Evolutionary conservation across 805 yeast genomes (phyloP), one percentile per base, ranked within the genome.

Genomic region (Lachancea mirantina): DNA sequence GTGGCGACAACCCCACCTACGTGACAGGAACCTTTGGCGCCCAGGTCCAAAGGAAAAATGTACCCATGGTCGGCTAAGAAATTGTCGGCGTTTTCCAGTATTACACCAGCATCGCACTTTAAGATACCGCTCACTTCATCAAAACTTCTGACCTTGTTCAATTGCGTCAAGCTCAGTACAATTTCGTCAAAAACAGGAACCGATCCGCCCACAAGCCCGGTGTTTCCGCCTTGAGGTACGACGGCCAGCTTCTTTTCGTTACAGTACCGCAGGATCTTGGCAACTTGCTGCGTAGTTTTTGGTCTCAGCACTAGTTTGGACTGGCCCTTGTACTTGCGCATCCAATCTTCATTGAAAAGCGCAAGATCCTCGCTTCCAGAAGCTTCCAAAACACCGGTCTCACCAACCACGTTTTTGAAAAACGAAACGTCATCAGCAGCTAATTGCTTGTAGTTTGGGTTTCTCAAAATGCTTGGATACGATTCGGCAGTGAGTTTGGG

Each of bases 161-260:
- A 48, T 48, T 70, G 72, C 21, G 81, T 61, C 30, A 87, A 62
- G 3, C 85, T 79, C 15, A 88, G 46, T 15, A 88, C 72, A 30
- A 88, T 74, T 61, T 88, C 97, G 58, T 88, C 97, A 58, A 85
- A 88, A 1, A 88, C 78, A 0, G 96, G 96, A 13, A 78, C 74
- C 4, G 95, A 81, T 4, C 96, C 97, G 43, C 96, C 97, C 25
- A 88, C 97, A 28, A 88, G 69, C 17, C 96, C 96, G 1, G 96
- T 89, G 61, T 89, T 88, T 46, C 97, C 97, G 53, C 96, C 96
- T 62, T 89, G 96, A 10, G 97, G 96, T 7, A 85, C 95, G 29
- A 88, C 76, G 0, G 96, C 95, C 18, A 88, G 59, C 39, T 70
- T 73, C 30, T 76, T 60, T 19, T 78, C 83, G 51, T 82, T 81